Base-by-base conservation (phyloP, 257 asterid genomes). In the Lithospermum erythrorhizon region DNA sequence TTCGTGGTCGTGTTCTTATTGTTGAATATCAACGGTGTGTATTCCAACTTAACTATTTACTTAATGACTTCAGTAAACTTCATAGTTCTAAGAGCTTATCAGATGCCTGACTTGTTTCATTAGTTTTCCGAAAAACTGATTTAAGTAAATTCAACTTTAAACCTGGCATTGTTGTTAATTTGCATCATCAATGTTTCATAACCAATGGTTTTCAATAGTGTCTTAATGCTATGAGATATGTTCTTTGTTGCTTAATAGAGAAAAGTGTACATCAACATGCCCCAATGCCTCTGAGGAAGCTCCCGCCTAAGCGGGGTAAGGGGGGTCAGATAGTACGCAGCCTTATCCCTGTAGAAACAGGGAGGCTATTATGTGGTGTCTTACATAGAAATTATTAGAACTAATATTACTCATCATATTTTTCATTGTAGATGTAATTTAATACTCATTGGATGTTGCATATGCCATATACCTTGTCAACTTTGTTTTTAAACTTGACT, bases 1-100 rank as follows among this genome's bases (percentile, higher is more conserved):
- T 93, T 89, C 62, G 99, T 89, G 65, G 62, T 89, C 78, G 16
- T 93, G 73, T 93, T 89, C 83, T 69, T 93, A 86, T 72, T 86
- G 76, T 65, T 86, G 76, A 89, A 93, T 72, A 64, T 93, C 56
- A 76, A 89, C 6, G 97, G 98, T 93, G 86, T 47, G 86, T 65
- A 53, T 62, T 15, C 57, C 61, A 49, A 6, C 57, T 60, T 47
- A 17, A 17, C 21, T 3, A 52, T 52, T 18, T n/a, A 11, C 18
- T 2, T 41, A 11, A 41, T 4, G 2, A 41, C 4, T 41, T 11
- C 1, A 2, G 49, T 41, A 41, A 14, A 41, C 45, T 35, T 35
- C 45, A 35, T 35, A 35, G 41, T 27, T 35, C 45, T 35, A 7
- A 35, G 45, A 35, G 13, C 45, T 11, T 41, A 41, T 41, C 49